Evolutionary conservation across 1,139 yeast genomes (phyloP), one percentile per base, ranked within the genome.

Genomic region (Blastobotrys buckinghamii): DNA sequence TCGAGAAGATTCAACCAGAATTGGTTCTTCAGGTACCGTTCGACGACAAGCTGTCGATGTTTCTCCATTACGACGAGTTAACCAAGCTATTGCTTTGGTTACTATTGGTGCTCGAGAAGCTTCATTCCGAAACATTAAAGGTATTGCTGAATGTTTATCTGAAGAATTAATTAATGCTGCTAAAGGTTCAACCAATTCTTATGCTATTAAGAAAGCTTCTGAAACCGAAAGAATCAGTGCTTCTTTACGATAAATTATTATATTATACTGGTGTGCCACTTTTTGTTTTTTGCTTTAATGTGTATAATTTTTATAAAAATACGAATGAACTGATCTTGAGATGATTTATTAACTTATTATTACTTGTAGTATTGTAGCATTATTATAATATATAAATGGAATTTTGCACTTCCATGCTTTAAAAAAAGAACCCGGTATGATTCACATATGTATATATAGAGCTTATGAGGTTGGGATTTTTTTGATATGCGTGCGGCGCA

Each of bases 41-140:
- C 92, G 98, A 85, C 89, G 99, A 85, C 98, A 94, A 81, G 98
- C 99, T 66, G 99, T 94, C 73, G 99, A 94, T 88, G 99, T 94
- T 63, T 90, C 98, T 71, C 99, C 99, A 72, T 84, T 94, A 75
- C 90, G 99, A 85, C 90, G 99, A 83, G 97, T 94, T 68, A 92
- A 94, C 96, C 97, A 92, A 81, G 95, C 99, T 69, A 81, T 94
- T 71, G 82, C 98, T 72, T 83, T 94, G 73, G 79, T 94, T 76
- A 94, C 99, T 80, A 85, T 87, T 69, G 99, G 99, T 84, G 95
- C 98, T 63, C 92, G 99, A 84, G 99, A 94, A 82, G 92, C 99
- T 74, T 81, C 98, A 70, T 94, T 94, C 96, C 94, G 98, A 84
- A 92, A 92, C 90, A 81, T 94, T 81, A 94, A 92, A 88, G 89